These are phyloP conservation scores for Dryadomyces quercivorus DNA, from an alignment of 2,329 filamentous ascomycete species.

Conservation along the genomic window DNA sequence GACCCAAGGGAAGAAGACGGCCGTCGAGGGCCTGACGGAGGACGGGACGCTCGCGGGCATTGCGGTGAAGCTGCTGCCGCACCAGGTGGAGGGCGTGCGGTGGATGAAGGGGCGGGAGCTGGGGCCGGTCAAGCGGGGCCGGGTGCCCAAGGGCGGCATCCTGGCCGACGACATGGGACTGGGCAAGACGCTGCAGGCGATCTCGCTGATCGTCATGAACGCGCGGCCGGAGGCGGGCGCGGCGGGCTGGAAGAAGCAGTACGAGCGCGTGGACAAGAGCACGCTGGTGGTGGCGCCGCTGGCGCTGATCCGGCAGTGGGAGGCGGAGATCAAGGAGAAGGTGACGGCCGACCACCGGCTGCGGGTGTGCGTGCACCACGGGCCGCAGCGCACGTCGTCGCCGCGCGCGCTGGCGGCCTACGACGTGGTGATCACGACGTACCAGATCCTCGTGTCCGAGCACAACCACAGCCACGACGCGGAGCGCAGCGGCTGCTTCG, in stretches of 20 bases:
- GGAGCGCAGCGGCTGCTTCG: constrained; percentile 72
- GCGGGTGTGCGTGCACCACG: constrained; percentile 83
- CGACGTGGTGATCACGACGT: constrained; percentile 95
- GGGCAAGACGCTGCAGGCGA: constrained; percentile 90
- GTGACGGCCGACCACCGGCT: constrained; percentile 55
- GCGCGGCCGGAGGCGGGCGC: constrained; percentile 51
- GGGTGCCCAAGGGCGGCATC: constrained; percentile 81
- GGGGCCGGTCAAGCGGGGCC: constrained; percentile 69
- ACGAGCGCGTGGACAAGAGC: constrained; percentile 56
- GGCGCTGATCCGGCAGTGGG: constrained; percentile 94
- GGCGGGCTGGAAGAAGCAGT: constrained; percentile 54
- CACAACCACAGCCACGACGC: constrained; percentile 58
- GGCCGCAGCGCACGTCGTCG: constrained; percentile 69
- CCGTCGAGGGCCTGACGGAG: constrained; percentile 43
- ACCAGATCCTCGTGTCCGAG: constrained; percentile 89
- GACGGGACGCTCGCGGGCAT: constrained; percentile 60
- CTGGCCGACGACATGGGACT: constrained; percentile 96
- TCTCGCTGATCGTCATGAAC: constrained; percentile 78
- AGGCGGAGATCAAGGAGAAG: constrained; percentile 79
- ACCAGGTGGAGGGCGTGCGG: constrained; percentile 84
- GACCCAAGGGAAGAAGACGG: constrained; percentile 20
- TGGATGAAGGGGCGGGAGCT: constrained; percentile 95
- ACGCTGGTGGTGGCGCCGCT: constrained; percentile 89
- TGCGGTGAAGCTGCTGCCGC: constrained; percentile 76
- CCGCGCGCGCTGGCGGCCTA: constrained; percentile 67